Conservation (phyloP, 2,329 filamentous ascomycete species). For the Cercospora sesami region DNA sequence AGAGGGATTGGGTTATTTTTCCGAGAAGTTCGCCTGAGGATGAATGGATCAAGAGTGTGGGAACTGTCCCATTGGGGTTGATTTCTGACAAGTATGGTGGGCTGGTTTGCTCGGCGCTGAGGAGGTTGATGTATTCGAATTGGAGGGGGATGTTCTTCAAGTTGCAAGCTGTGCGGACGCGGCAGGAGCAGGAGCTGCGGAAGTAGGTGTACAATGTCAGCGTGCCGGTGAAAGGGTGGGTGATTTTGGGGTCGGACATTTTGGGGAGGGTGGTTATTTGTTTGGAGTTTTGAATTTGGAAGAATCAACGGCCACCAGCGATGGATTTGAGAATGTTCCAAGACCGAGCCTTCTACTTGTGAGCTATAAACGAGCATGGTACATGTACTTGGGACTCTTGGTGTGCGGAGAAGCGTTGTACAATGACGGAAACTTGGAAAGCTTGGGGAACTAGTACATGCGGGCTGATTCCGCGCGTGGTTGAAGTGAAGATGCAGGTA, state of each 20-base stretch:
- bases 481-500: not conserved
- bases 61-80: slow-evolving; percentile 14
- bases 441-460: not conserved
- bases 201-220: slow-evolving; percentile 15
- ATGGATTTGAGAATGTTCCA: not conserved
- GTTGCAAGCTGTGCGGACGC: slow-evolving; percentile 14
- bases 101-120: not conserved
- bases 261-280: not conserved
- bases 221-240: not conserved
- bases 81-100: not conserved
- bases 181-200: slow-evolving; percentile 17
- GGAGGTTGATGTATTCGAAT: not conserved
- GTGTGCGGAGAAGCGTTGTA: not conserved
- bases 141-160: slow-evolving; percentile 5
- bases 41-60: slow-evolving; percentile 3
- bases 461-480: not conserved
- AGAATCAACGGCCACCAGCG: not conserved
- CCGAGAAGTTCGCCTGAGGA: not conserved
- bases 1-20: slow-evolving; percentile 51
- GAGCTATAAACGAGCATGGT: not conserved
- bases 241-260: not conserved
- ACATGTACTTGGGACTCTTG: not conserved
- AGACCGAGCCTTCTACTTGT: not conserved
- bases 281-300: not conserved
- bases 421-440: not conserved